phyloP scores from a whole-genome alignment of 768 basidiomycete genomes.

The Mycena filopes region DNA sequence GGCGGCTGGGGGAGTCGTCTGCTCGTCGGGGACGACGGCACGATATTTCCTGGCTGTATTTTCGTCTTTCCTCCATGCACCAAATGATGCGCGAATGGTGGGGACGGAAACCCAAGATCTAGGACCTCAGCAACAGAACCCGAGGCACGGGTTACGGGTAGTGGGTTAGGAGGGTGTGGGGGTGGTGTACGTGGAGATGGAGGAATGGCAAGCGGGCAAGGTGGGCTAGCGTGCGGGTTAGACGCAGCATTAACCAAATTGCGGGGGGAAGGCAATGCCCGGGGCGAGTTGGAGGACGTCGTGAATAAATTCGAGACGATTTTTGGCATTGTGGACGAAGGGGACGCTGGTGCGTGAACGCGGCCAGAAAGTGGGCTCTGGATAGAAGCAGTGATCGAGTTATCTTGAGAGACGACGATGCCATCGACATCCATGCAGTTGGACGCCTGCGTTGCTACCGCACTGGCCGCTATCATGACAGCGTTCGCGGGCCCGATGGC shows the following conservation, averaged over 20 bases:
- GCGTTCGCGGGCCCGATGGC: background rate
- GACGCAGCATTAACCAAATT: background rate
- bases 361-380: background rate
- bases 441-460: constrained; percentile 2
- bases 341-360: constrained; percentile 1
- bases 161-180: constrained; percentile 10
- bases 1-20: constrained; percentile 2
- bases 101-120: constrained; percentile 15
- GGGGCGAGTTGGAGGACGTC: background rate
- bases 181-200: constrained; percentile 21
- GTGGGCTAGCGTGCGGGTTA: background rate
- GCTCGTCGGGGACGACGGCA: constrained; percentile 3
- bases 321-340: constrained; percentile 8
- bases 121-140: background rate
- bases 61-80: background rate
- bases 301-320: background rate
- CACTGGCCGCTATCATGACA: constrained; percentile 1
- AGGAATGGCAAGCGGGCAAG: constrained; percentile 5
- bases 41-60: background rate
- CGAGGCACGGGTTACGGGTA: background rate
- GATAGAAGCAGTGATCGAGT: constrained; percentile 20
- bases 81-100: background rate
- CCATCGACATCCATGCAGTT: constrained; percentile 19
- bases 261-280: background rate
- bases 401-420: constrained; percentile 5